Percentiles rank a stretch among this genome's conserved stretches.
phyloP scores from a whole-genome alignment of 352 stramenopile genomes.

The Globisporangium nunn region DNA sequence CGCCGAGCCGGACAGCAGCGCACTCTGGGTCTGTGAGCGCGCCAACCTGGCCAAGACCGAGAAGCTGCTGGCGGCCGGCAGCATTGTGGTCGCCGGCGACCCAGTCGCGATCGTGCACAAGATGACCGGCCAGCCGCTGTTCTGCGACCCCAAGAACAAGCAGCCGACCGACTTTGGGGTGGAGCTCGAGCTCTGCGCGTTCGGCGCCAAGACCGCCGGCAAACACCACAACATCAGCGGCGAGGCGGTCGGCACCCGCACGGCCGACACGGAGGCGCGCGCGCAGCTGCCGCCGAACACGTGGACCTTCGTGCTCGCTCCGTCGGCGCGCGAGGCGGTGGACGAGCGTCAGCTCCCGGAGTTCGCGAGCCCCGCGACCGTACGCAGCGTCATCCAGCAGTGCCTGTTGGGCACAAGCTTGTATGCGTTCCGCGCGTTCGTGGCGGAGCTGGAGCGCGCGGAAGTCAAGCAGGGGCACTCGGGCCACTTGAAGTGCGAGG shows the following conservation, averaged over 20 bases:
- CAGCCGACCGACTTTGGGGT: slow-evolving; percentile 75
- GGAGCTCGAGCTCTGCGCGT: slow-evolving; percentile 64
- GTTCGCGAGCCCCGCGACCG: slow-evolving; percentile 27
- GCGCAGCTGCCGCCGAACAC: slow-evolving; percentile 39
- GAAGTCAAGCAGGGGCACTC: slow-evolving; percentile 29
- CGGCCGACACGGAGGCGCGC: slow-evolving; percentile 57
- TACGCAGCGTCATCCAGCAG: slow-evolving; percentile 43
- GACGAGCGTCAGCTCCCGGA: slow-evolving; percentile 41
- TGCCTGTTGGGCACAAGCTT: slow-evolving; percentile 49
- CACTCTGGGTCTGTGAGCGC: slow-evolving; percentile 62
- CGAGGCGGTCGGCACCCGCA: slow-evolving; percentile 50
- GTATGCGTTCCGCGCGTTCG: slow-evolving; percentile 50
- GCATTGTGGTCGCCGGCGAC: slow-evolving; percentile 38
- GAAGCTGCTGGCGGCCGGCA: slow-evolving; percentile 57
- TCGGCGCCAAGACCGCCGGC: slow-evolving; percentile 34
- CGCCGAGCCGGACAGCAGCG: slow-evolving; percentile 51
- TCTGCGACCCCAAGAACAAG: slow-evolving; percentile 40
- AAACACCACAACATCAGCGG: slow-evolving; percentile 67
- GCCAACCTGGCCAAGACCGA: slow-evolving; percentile 56
- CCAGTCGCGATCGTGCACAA: slow-evolving; percentile 67
- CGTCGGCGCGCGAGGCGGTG: slow-evolving; percentile 24
- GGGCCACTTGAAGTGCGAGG: slow-evolving; percentile 58
- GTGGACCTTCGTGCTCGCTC: slow-evolving; percentile 59
- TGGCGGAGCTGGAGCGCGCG: slow-evolving; percentile 30
- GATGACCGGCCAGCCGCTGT: slow-evolving; percentile 74